Evolutionary conservation across 495 filamentous ascomycete genomes (phyloP), one percentile per base, ranked within the genome.

Genomic region (Glarea lozoyensis): DNA sequence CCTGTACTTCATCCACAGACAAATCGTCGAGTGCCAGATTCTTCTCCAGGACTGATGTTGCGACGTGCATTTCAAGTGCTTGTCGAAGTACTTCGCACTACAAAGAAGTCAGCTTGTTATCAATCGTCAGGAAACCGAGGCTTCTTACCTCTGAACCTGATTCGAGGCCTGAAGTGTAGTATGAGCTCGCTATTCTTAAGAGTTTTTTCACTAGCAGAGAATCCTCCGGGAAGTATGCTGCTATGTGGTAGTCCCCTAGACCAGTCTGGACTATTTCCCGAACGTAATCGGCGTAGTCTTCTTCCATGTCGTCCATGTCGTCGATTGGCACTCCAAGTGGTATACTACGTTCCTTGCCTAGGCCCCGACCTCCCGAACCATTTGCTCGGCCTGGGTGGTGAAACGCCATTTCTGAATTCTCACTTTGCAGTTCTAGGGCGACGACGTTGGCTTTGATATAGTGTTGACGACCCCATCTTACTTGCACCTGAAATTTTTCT

Each of bases 41-140:
- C 27, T 50, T 38, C 31, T 52, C 53, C 20, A 56, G 49, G 13
- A 56, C 50, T 7, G 45, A 42, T 9, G 40, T 33, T n/a, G 43
- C 53, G 3, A 56, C 45, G 31, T 56, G 53, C 23, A 56, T 45
- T 33, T 52, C 53, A 18, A 56, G 17, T 24, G 46, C 53, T 27
- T 30, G 37, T 9, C 48, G 45, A 20, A 56, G 46, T 16, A 53
- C 3, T 6, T 50, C 47, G 12, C 27, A 50, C 49, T 56, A 20
- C 1, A 19, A 24, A 7, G 35, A n/a, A 2, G 29, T 38, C 15
- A 42, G 47, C 29, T 18, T 22, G n/a, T 33, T 34, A n/a, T 29
- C 12, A 38, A 4, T 1, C 17, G 40, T 25, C 6, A 9, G n/a
- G 27, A 33, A 33, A 4, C 13, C 10, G 22, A 30, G 9, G 3